Base-by-base conservation (phyloP, 1,284 basidiomycete genomes). In the Violaceomyces palustris region DNA sequence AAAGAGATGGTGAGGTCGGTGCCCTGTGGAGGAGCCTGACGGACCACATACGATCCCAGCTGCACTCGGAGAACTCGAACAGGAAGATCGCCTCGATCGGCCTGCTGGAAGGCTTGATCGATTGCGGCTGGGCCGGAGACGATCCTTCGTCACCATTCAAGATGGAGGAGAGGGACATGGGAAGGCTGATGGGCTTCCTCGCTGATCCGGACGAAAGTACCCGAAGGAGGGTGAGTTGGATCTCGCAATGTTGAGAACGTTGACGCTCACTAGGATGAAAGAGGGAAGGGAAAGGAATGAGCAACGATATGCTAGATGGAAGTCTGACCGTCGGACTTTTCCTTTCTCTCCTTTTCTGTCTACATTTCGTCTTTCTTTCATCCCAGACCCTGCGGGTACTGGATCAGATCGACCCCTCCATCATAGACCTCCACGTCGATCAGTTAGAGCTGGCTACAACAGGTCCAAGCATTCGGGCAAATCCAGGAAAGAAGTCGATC, bases 41-140 rank as follows among this genome's bases (percentile, higher is more conserved):
- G 2, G 35, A 26, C 12, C 51, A 59, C 23, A 22, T 54, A 27
- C 39, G 43, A n/a, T 27, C 35, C 17, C 56, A 59, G 35, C 39
- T 59, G 11, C 22, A 30, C 9, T 54, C 47, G 37, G 37, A 39
- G 30, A 59, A 59, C 22, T 40, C 56, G 3, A 59, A 54, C 17
- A 43, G 56, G 21, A 59, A 54, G 30, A 29, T 31, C 3, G 42
- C 51, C 3, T 47, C 23, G 3, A 35, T 59, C 15, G 12, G 25
- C 4, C 22, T 59, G 14, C 45, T 59, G 18, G 45, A 47, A 4
- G 51, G 50, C 4, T 31, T 59, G 21, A 26, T 50, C 11, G 44
- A 47, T 1, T n/a, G 45, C 1, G 44, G 45, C 32, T 59, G 56
- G 56, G 44, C 50, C 5, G 28, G 26, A 3, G 17, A 21, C 25